These are phyloP conservation scores for Sclerotinia minor DNA, from an alignment of 2,329 filamentous ascomycete genomes.

Conservation along the genomic window DNA sequence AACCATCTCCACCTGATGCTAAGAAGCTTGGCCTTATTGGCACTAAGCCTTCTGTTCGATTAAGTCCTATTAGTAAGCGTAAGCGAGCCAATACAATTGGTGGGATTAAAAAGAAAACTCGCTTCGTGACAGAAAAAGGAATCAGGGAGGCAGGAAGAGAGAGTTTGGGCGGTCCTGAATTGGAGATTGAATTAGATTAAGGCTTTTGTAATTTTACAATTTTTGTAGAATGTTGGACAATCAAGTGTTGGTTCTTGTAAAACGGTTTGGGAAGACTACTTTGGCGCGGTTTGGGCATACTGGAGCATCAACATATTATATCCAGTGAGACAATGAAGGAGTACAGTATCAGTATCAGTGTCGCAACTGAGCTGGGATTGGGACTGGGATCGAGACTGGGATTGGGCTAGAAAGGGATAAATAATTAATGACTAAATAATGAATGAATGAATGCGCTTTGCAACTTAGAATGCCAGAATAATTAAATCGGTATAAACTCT, in stretches of 20 bases:
- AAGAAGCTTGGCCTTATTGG: slow-evolving; percentile 48
- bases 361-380: no score
- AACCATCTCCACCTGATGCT: slow-evolving; percentile 46
- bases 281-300: slow-evolving; percentile 10
- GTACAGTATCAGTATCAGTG: neutral
- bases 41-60: slow-evolving; percentile 50
- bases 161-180: slow-evolving; percentile 58
- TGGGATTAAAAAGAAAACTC: slow-evolving; percentile 66
- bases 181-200: slow-evolving; percentile 21
- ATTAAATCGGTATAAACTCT: neutral
- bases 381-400: neutral
- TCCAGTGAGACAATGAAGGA: slow-evolving; percentile 12
- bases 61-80: slow-evolving; percentile 58
- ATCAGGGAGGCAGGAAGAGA: slow-evolving; percentile 76
- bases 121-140: slow-evolving; percentile 76
- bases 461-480: neutral
- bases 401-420: neutral
- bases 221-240: neutral
- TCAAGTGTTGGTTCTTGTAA: neutral
- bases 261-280: neutral
- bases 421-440: slow-evolving; percentile 3
- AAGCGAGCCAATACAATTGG: slow-evolving; percentile 49
- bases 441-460: neutral
- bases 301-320: slow-evolving; percentile 17
- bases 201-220: neutral